Percentiles rank a stretch among this genome's conserved stretches.
These are phyloP conservation scores for Periconia sp. DNA, from an alignment of 2,329 filamentous ascomycete genomes.

Conservation along the genomic window DNA sequence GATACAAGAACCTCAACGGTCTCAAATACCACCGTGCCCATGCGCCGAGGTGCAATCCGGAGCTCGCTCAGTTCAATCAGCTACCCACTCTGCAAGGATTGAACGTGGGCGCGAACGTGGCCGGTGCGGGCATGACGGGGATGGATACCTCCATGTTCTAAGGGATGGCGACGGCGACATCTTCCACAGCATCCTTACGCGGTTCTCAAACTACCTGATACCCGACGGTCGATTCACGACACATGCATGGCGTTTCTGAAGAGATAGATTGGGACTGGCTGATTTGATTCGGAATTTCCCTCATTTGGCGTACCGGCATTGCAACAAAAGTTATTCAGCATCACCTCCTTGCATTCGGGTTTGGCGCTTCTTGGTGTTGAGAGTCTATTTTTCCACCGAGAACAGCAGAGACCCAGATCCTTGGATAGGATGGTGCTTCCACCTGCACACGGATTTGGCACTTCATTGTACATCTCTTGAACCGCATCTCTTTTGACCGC, in stretches of 20 bases:
- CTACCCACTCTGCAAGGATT: conserved; percentile 29
- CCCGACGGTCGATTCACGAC: conserved; percentile 23
- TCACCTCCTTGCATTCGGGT: conserved; percentile 26
- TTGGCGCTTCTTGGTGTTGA: conserved; percentile 30
- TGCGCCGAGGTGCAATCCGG: conserved; percentile 88
- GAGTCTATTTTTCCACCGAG: conserved; percentile 15
- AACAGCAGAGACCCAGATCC: conserved; percentile 19
- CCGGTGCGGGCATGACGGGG: conserved; percentile 60
- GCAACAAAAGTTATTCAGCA: conserved; percentile 29
- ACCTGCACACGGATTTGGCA: conserved; percentile 19
- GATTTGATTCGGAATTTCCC: conserved; percentile 13
- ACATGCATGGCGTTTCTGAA: conserved; percentile 26
- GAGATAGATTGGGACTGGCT: conserved; percentile 21
- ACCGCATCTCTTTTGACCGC: conserved; percentile 35
- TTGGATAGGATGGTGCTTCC: conserved; percentile 23
- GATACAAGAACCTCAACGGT: conserved; percentile 98
- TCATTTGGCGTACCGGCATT: conserved; percentile 16
- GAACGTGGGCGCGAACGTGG: conserved; percentile 53
- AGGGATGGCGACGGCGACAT: conserved; percentile 9
- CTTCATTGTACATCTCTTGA: conserved; percentile 36
- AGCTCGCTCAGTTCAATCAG: conserved; percentile 54
- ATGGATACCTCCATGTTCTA: conserved; percentile 61
- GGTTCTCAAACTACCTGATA: conserved; percentile 26
- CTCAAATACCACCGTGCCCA: conserved; percentile 84
- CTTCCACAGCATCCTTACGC: conserved; percentile 13